Base-by-base conservation (phyloP, 2,329 filamentous ascomycete genomes). In the Aspergillus versicolor region DNA sequence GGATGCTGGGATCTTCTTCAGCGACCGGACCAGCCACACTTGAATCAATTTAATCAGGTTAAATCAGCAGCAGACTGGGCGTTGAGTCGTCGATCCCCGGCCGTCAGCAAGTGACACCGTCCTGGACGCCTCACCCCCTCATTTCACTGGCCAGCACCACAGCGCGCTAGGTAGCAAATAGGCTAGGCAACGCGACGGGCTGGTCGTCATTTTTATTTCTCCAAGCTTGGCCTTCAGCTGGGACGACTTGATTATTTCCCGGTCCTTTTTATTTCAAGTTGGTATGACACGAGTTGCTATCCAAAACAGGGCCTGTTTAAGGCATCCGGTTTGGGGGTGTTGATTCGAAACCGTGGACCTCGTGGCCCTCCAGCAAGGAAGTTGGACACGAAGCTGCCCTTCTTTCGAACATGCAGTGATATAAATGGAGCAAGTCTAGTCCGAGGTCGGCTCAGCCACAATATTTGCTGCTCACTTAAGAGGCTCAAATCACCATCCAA, bases 1-100 rank as follows among this genome's bases (percentile, higher is more conserved):
- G 37, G 49, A 41, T 34, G 49, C 11, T 49, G 13, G 24, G 53
- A 56, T 50, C 37, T 38, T 56, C 54, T 49, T 50, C 53, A 52
- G 27, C 30, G 46, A 45, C 11, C 32, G 15, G 46, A 30, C 41
- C 54, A 56, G 53, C 53, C 53, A 44, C 53, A 51, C 30, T 30
- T 30, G 27, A 30, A 30, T 30, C 27, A 30, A 30, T 8, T 30
- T 30, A 30, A 30, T 32, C 24, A 17, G 43, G 30, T 37, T 43
- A 22, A 47, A 43, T 37, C 53, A 50, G 27, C 27, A 30, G 9
- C 27, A 30, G 32, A 21, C 21, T 21, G 47, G 17, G 19, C 41
- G 54, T 37, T 19, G 46, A 56, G 7, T 24, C 24, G 24, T 50
- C 54, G 40, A 56, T 51, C 54, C 46, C 21, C 21, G 21, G 21